phyloP scores from a whole-genome alignment of 2,329 filamentous ascomycete species.

The Aureobasidium namibiae region DNA sequence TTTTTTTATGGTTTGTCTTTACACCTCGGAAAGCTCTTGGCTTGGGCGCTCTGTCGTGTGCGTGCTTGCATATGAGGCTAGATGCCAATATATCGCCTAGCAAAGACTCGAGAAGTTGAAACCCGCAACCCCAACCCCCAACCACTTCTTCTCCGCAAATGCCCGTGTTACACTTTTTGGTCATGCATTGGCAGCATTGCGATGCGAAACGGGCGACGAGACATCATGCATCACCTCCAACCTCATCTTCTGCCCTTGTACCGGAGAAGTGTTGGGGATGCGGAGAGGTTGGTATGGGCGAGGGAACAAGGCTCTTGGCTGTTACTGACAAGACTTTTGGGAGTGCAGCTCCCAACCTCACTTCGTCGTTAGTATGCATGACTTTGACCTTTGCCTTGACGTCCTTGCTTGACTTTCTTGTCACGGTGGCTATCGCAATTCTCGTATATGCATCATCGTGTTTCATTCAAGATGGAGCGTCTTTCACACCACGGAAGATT shows the following conservation, averaged over 20 bases:
- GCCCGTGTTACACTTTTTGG: not conserved
- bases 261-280: not conserved
- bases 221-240: not conserved
- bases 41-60: not conserved
- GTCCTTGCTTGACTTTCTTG: constrained; percentile 3
- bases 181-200: not conserved
- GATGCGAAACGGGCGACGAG: not conserved
- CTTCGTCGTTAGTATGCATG: not conserved
- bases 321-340: constrained; percentile 4
- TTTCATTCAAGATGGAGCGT: not conserved
- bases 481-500: not conserved
- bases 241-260: not conserved
- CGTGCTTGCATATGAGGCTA: not conserved
- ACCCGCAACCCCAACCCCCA: constrained; percentile 3
- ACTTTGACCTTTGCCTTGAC: not conserved
- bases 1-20: not conserved
- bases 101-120: too few relatives aligned
- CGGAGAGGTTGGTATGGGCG: constrained; percentile 2
- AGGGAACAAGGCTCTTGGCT: not conserved
- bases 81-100: not conserved
- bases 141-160: not conserved
- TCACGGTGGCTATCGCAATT: not conserved
- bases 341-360: not conserved
- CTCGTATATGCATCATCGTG: not conserved
- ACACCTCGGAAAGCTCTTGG: not conserved